A percentile compares a stretch with the other conserved stretches of the same genome.
phyloP scores from a whole-genome alignment of 2,329 filamentous ascomycete species.

The Myriosclerotinia scirpicola region DNA sequence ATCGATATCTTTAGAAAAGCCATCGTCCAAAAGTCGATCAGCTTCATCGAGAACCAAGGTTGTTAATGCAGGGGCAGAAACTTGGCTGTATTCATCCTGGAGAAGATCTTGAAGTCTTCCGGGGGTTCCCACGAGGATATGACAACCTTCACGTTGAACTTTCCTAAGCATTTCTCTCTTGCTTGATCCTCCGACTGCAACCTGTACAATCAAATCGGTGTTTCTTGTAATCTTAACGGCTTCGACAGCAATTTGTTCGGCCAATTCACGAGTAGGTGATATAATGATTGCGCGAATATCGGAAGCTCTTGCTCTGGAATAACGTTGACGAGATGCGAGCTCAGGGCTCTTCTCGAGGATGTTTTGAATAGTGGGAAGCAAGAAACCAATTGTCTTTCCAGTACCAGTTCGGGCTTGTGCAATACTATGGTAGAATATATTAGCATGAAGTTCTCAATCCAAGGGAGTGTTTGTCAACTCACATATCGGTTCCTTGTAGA shows the following conservation, averaged over 20 bases:
- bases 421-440: slow-evolving; percentile 54
- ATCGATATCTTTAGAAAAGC: slow-evolving; percentile 66
- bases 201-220: slow-evolving; percentile 55
- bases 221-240: slow-evolving; percentile 50
- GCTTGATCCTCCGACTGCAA: slow-evolving; percentile 84
- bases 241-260: slow-evolving; percentile 78
- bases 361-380: slow-evolving; percentile 81
- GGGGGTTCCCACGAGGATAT: slow-evolving; percentile 87
- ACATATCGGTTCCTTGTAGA: slow-evolving; percentile 57
- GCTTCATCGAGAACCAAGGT: slow-evolving; percentile 96
- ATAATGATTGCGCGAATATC: slow-evolving; percentile 72
- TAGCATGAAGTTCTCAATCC: background rate
- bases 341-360: slow-evolving; percentile 62
- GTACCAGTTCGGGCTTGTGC: slow-evolving; percentile 97
- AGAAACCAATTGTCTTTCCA: slow-evolving; percentile 92
- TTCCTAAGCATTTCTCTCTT: slow-evolving; percentile 52
- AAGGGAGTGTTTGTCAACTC: slow-evolving; percentile 25
- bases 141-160: slow-evolving; percentile 68
- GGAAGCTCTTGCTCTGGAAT: slow-evolving; percentile 46
- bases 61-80: slow-evolving; percentile 61
- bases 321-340: slow-evolving; percentile 49
- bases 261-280: slow-evolving; percentile 79
- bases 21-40: slow-evolving; percentile 96
- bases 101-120: slow-evolving; percentile 80
- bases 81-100: slow-evolving; percentile 53